Evolutionary conservation across 2,329 filamentous ascomycete genomes (phyloP).

Genomic region (Penicillium sp.): DNA sequence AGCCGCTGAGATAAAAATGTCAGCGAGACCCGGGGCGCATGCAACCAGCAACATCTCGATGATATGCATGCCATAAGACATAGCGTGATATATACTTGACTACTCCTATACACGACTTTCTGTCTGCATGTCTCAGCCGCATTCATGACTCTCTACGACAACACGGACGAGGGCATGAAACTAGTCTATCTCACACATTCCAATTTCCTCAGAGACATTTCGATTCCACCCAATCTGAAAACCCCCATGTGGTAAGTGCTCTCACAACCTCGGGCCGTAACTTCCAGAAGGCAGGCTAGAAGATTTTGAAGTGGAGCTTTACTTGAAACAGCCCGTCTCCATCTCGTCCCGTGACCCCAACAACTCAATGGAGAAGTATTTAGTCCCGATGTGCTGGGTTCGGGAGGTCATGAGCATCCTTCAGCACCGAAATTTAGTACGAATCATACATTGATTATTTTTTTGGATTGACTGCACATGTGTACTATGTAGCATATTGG

Average conservation of each 20-base stretch:
- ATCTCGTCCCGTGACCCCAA: constrained; percentile 11
- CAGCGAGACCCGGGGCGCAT: neutral
- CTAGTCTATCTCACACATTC: neutral
- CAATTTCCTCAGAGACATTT: neutral
- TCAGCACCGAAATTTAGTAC: neutral
- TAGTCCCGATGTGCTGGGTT: neutral
- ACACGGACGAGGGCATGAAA: neutral
- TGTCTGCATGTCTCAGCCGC: constrained; percentile 12
- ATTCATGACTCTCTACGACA: constrained; percentile 3
- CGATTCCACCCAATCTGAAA: constrained; percentile 3
- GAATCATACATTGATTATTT: neutral
- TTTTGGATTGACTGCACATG: neutral
- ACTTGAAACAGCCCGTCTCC: constrained; percentile 15
- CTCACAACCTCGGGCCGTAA: constrained; percentile 14
- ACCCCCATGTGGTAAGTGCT: constrained; percentile 4
- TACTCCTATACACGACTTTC: neutral
- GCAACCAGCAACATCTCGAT: neutral
- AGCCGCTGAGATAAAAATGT: neutral
- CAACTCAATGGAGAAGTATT: neutral
- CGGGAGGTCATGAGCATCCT: neutral
- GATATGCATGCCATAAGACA: constrained; percentile 6
- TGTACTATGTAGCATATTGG: neutral
- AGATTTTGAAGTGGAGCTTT: constrained; percentile 13
- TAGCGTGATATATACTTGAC: neutral
- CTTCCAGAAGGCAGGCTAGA: constrained; percentile 20